Percentiles rank a stretch among this genome's conserved stretches.
These are phyloP conservation scores for Zymoseptoria ardabiliae DNA, from an alignment of 2,329 filamentous ascomycete species.

Conservation along the genomic window DNA sequence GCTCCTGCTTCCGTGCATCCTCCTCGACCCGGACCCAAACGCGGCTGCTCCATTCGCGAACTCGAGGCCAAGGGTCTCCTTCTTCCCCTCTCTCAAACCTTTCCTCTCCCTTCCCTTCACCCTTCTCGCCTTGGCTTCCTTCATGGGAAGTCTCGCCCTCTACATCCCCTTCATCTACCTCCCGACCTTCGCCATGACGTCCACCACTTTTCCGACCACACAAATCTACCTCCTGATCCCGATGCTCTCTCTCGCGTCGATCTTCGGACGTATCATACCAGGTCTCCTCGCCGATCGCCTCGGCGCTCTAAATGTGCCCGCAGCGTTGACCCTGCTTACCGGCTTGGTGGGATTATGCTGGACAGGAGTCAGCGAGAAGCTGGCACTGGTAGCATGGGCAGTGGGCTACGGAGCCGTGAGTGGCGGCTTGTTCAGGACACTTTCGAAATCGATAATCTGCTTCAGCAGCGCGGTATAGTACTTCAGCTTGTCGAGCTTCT, in stretches of 20 bases:
- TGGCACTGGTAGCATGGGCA: constrained; percentile 33
- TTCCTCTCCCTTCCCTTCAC: constrained; percentile 21
- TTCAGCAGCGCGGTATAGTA: too few species aligned
- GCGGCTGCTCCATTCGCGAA: too few species aligned
- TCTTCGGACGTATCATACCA: constrained; percentile 41
- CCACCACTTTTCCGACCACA: background rate
- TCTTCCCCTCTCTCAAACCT: constrained; percentile 33
- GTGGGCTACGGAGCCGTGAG: constrained; percentile 40
- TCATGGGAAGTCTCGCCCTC: constrained; percentile 34
- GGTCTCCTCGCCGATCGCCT: constrained; percentile 39
- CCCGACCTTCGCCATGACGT: constrained; percentile 46
- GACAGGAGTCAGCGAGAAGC: constrained; percentile 25
- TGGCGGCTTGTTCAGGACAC: constrained; percentile 27
- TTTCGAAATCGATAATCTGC: too few species aligned
- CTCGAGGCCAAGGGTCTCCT: constrained; percentile 28
- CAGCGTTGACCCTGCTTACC: constrained; percentile 27
- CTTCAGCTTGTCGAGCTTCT: too few species aligned
- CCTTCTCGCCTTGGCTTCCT: constrained; percentile 16
- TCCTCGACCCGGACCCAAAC: background rate
- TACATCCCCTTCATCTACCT: constrained; percentile 50
- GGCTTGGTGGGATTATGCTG: constrained; percentile 28
- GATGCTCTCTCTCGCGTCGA: constrained; percentile 34
- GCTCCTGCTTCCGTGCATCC: constrained; percentile 11
- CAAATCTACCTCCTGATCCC: constrained; percentile 35
- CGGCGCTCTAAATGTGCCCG: constrained; percentile 40